Base-by-base conservation (phyloP, 257 asterid genomes). In the Petrea volubilis region DNA sequence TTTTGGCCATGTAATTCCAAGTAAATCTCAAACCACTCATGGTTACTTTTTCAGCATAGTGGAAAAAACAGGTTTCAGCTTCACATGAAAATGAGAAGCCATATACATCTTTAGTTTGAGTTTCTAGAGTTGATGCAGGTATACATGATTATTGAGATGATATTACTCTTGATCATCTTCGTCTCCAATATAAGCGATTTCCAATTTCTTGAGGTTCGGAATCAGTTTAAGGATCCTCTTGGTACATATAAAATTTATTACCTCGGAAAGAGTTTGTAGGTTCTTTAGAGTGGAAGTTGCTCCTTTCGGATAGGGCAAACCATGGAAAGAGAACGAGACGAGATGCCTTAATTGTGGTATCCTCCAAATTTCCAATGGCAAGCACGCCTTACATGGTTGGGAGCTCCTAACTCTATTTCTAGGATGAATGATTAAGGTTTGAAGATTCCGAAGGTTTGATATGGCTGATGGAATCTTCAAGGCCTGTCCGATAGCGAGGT, bases 361-460 rank as follows among this genome's bases (percentile, higher is more conserved):
- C 27, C 21, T 13, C 73, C 64, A 67, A 52, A 67, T 51, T 4
- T 40, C n/a, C 6, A 0, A 9, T 2, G 65, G 56, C 28, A 67
- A 31, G 9, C 43, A 38, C 6, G 9, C 43, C 43, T 5, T 38
- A 38, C 1, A 38, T 7, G 43, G 11, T 38, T 5, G 43, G 10
- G 6, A 38, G 2, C 27, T 49, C 25, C 12, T 18, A 10, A 49
- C 17, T 5, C 1, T 18, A 25, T 1, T 17, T 49, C 25, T 7
- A 1, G 57, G 31, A 56, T 10, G 12, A 31, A 71, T 47, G 61
- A 59, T 20, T 46, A 70, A 57, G 10, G 67, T 59, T 60, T 59
- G 75, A 44, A 71, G 75, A 60, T 46, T 57, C 59, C 43, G 60
- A 29, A 59, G 68, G n/a, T 47, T 70, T 46, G 24, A 29, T 7